Evolutionary conservation across 2,329 filamentous ascomycete species (phyloP).

Genomic region (Penicillium sp.): DNA sequence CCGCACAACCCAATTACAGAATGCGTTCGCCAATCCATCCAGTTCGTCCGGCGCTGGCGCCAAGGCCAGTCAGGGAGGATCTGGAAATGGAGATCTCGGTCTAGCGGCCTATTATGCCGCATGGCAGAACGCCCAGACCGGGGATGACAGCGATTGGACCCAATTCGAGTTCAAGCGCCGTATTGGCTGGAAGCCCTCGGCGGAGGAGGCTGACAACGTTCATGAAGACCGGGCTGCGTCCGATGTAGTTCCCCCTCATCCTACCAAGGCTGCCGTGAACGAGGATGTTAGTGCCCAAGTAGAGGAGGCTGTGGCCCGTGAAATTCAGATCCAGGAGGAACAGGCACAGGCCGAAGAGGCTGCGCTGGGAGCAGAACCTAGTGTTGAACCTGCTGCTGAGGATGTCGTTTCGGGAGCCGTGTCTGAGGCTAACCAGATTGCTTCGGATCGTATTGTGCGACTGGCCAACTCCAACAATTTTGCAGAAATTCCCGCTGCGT

Average conservation of each 20-base stretch:
- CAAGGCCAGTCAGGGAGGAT: conserved; percentile 58
- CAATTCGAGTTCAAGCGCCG: conserved; percentile 86
- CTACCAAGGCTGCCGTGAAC: conserved; percentile 53
- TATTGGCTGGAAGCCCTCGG: conserved; percentile 76
- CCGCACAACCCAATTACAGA: conserved; percentile 66
- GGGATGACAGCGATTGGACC: conserved; percentile 77
- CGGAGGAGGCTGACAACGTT: conserved; percentile 39
- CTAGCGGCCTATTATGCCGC: conserved; percentile 91
- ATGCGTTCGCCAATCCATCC: conserved; percentile 65
- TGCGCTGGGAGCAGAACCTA: conserved; percentile 31
- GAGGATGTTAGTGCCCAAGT: conserved; percentile 67
- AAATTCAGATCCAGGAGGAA: conserved; percentile 63
- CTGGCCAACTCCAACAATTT: conserved; percentile 71
- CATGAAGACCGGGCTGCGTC: conserved; percentile 27
- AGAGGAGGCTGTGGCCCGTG: conserved; percentile 77
- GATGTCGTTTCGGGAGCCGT: conserved; percentile 38
- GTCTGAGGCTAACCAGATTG: conserved; percentile 63
- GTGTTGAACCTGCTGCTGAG: conserved; percentile 28
- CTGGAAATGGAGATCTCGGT: conserved; percentile 59
- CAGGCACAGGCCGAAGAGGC: conserved; percentile 45
- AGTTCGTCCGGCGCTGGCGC: conserved; percentile 52
- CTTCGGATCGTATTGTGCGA: conserved; percentile 74
- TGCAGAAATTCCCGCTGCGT: conserved; percentile 84
- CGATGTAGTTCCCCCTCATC: conserved; percentile 59
- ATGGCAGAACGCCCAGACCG: conserved; percentile 74